Evolutionary conservation across 2,329 filamentous ascomycete genomes (phyloP), one percentile per base, ranked within the genome.

Genomic region (Colletotrichum ledebouriae): DNA sequence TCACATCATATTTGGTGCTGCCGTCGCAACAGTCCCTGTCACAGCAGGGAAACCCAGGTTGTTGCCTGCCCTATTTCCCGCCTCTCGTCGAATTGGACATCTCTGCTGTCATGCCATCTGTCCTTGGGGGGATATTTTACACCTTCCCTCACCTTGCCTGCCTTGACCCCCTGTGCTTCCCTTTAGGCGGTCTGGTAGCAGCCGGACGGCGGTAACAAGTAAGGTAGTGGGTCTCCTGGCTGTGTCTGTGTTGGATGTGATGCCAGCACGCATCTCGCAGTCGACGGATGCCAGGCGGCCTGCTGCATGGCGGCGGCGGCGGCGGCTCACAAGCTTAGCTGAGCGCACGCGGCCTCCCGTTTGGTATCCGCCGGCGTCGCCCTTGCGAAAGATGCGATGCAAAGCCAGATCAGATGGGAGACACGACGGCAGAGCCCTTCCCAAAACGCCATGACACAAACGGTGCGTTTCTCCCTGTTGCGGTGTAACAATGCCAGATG

Each of bases 401-500:
- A 42, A 34, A 57, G 15, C 42, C 17, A 49, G 37, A 57, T 57
- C 37, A 29, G 53, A 57, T 57, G 53, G 53, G 39, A 57, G 7
- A 55, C 41, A 12, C 37, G 37, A 39, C 37, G 37, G 37, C 37
- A 15, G 37, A 15, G 37, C 37, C 11, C 2, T 29, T 29, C 37
- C 11, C 37, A 39, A 2, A 39, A 39, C 12, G 37, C 37, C 6
- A 5, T 25, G 4, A 4, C 4, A 4, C 25, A 5, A 25, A 25
- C 25, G 25, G 25, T 25, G 25, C 25, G 4, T 15, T 20, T 2
- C 3, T 20, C 20, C 33, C 6, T 7, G 41, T 17, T 33, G 39
- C 63, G 17, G 57, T 61, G 46, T 59, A 58, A 37, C 58, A 56
- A 44, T 56, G 63, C 59, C 59, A 46, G 63, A 52, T 63, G 63